Percentiles rank a stretch among this genome's conserved stretches.
Conservation (phyloP, 2,329 filamentous ascomycete species). For the Dothideomycetes sp. region DNA sequence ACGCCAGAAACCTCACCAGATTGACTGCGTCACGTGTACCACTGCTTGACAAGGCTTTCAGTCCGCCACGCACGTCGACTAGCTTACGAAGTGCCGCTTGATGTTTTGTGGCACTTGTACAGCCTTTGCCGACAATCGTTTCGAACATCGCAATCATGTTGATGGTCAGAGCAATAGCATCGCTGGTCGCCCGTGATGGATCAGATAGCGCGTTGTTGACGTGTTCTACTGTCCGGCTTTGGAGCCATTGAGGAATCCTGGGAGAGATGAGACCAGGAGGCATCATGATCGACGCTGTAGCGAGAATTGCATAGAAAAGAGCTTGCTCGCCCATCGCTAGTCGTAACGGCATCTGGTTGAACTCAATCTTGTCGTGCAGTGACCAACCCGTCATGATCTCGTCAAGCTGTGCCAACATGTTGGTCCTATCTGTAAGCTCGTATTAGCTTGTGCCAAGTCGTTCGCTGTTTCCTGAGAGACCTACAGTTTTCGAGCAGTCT, state of each 20-base stretch:
- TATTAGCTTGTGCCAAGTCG: background rate
- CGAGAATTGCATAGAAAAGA: slow-evolving; percentile 6
- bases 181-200: slow-evolving; percentile 1
- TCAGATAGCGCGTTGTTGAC: slow-evolving; percentile 4
- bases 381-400: slow-evolving; percentile 8
- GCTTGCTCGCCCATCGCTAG: slow-evolving; percentile 5
- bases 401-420: slow-evolving; percentile 5
- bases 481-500: slow-evolving; percentile 3
- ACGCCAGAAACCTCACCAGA: slow-evolving; percentile 4
- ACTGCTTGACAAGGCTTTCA: background rate
- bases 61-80: slow-evolving; percentile 4
- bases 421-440: slow-evolving; percentile 6
- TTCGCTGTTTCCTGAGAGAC: background rate
- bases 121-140: background rate
- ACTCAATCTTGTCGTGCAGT: background rate
- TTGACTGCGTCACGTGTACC: background rate
- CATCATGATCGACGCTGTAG: slow-evolving; percentile 7
- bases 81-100: background rate
- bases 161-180: slow-evolving; percentile 1
- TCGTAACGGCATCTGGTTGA: slow-evolving; percentile 1
- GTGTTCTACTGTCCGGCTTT: background rate
- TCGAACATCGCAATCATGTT: slow-evolving; percentile 9
- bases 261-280: background rate
- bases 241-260: background rate
- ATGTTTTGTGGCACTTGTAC: background rate